These are phyloP conservation scores for Trichosporon sp. DNA, from an alignment of 1,284 basidiomycete genomes.

Conservation along the genomic window DNA sequence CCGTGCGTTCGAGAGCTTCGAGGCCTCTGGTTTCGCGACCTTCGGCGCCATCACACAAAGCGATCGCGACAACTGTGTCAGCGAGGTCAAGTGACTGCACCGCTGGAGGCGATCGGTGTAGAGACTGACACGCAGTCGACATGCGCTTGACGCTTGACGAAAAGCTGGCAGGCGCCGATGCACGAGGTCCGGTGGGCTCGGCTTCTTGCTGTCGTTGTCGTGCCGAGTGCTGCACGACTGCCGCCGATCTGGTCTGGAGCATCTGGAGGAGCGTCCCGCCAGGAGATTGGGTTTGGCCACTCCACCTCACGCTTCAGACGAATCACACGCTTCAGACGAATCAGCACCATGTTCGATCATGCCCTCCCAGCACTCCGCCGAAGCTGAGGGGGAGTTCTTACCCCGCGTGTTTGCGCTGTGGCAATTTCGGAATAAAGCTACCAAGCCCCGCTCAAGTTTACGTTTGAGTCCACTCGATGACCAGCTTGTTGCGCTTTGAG, in stretches of 20 bases:
- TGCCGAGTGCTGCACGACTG: background rate
- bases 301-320: background rate
- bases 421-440: background rate
- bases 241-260: background rate
- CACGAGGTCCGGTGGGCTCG: background rate
- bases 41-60: background rate
- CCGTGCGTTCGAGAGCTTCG: constrained; percentile 1
- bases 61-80: constrained; percentile 4
- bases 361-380: background rate
- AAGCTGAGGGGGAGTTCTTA: background rate
- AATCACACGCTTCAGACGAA: background rate
- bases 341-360: background rate
- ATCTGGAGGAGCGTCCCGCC: background rate
- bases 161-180: constrained; percentile 4
- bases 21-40: background rate
- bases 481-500: background rate
- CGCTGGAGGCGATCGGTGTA: background rate
- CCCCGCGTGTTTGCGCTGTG: background rate
- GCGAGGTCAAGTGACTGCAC: background rate
- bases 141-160: constrained; percentile 2
- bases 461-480: background rate
- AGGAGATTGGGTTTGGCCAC: constrained; percentile 4
- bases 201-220: background rate
- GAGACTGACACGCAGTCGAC: background rate
- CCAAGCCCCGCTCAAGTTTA: background rate